Conservation (phyloP, 345 rosid species). For the Eucalyptus camaldulensis region DNA sequence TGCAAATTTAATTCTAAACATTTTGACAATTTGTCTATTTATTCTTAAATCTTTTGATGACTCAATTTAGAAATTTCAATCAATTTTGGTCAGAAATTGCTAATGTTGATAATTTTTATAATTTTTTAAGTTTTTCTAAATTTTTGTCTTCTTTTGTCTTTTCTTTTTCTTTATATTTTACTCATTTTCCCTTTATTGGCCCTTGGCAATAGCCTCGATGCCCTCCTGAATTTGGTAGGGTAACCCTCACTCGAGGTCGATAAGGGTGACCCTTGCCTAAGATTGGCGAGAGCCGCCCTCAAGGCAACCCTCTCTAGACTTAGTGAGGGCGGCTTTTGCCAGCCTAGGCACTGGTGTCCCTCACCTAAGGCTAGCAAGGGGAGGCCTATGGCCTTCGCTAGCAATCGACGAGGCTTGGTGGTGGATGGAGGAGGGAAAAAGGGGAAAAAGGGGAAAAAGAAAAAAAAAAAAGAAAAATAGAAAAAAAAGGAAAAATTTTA, state of each 20-base stretch:
- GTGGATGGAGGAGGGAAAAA: neutral
- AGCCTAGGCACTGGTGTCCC: neutral
- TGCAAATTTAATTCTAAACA: neutral
- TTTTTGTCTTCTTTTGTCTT: neutral
- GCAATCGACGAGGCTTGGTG: rapidly evolving
- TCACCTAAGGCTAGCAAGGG: neutral
- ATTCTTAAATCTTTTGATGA: neutral
- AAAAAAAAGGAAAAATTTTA: too few species aligned
- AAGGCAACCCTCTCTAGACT: neutral
- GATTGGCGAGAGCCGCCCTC: neutral
- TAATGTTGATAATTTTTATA: too few species aligned
- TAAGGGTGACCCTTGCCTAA: neutral
- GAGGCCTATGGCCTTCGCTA: neutral
- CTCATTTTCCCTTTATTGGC: neutral
- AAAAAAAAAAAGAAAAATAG: rapidly evolving
- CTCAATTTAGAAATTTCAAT: neutral
- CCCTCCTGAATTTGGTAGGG: rapidly evolving
- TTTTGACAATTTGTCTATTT: too few species aligned
- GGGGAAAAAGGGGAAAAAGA: too few species aligned
- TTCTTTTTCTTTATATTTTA: neutral
- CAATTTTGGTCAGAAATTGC: too few species aligned
- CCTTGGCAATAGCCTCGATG: rapidly evolving
- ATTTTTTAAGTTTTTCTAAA: too few species aligned
- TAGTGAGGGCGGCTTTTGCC: rapidly evolving
- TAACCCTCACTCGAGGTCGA: rapidly evolving